Conservation (phyloP, 768 basidiomycete genomes). For the Lactarius evosmus region DNA sequence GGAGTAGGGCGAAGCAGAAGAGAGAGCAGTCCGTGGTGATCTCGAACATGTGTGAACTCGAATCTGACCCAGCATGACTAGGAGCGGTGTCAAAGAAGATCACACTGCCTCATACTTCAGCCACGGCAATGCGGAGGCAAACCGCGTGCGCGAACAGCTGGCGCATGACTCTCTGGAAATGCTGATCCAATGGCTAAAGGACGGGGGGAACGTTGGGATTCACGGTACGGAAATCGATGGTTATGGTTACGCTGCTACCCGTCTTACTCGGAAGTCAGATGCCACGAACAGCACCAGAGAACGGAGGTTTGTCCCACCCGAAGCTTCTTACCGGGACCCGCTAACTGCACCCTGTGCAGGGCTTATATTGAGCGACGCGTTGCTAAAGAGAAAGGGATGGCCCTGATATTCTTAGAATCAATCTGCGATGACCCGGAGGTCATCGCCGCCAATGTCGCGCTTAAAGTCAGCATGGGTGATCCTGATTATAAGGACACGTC, state of each 20-base stretch:
- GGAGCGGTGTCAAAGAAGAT: conserved; percentile 83
- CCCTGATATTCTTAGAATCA: conserved; percentile 92
- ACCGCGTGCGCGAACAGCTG: conserved; percentile 70
- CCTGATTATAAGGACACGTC: conserved; percentile 94
- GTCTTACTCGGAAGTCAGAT: conserved; percentile 48
- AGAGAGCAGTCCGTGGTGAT: conserved; percentile 58
- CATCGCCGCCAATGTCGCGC: conserved; percentile 92
- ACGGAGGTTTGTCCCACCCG: conserved; percentile 53
- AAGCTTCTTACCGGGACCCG: neutral
- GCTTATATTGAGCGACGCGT: conserved; percentile 83
- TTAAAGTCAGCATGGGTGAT: conserved; percentile 95
- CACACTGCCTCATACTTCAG: conserved; percentile 91
- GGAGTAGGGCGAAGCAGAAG: conserved; percentile 77
- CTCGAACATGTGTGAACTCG: neutral
- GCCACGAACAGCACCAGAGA: conserved; percentile 89
- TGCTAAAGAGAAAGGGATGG: conserved; percentile 79
- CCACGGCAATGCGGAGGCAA: conserved; percentile 77
- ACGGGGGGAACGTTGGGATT: conserved; percentile 95
- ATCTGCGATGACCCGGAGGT: conserved; percentile 90
- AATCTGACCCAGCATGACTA: conserved; percentile 31
- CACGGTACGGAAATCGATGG: conserved; percentile 58
- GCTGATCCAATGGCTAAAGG: conserved; percentile 91
- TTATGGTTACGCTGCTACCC: neutral
- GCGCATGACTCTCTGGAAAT: conserved; percentile 92
- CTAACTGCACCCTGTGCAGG: conserved; percentile 39